Evolutionary conservation across 805 yeast genomes (phyloP).

Genomic region (Candida ipomoeae): DNA sequence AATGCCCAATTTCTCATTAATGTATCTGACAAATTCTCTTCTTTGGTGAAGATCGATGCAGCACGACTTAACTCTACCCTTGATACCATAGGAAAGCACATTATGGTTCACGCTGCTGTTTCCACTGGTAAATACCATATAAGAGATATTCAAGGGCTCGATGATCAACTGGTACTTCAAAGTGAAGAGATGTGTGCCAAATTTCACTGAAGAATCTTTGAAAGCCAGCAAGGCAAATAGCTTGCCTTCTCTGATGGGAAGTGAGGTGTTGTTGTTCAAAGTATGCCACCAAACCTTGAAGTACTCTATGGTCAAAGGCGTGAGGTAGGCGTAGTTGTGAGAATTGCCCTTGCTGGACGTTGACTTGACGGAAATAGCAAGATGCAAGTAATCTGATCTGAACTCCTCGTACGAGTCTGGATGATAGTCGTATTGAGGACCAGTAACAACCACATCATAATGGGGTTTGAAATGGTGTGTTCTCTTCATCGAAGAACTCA

Average conservation of each 20-base stretch:
- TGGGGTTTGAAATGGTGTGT: constrained; percentile 53
- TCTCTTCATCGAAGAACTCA: constrained; percentile 40
- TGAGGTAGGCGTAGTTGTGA: constrained; percentile 33
- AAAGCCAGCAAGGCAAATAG: constrained; percentile 22
- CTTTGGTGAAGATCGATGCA: constrained; percentile 39
- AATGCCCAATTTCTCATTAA: constrained; percentile 35
- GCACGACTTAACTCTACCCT: constrained; percentile 32
- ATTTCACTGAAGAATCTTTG: constrained; percentile 27
- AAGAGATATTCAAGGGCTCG: constrained; percentile 38
- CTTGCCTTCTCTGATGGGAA: constrained; percentile 35
- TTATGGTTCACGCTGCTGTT: constrained; percentile 20
- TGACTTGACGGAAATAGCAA: constrained; percentile 38
- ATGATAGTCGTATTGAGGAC: constrained; percentile 56
- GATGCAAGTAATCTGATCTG: constrained; percentile 76
- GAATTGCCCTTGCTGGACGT: constrained; percentile 27
- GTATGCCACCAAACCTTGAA: constrained; percentile 43
- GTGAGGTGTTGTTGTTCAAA: constrained; percentile 27
- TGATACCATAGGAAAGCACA: constrained; percentile 37
- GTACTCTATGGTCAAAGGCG: constrained; percentile 37
- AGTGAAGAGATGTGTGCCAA: constrained; percentile 39
- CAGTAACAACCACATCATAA: constrained; percentile 55
- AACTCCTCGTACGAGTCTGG: constrained; percentile 76
- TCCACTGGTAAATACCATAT: constrained; percentile 29
- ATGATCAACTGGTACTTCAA: constrained; percentile 38
- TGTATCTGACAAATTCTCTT: constrained; percentile 32